These are phyloP conservation scores for Backusella circina DNA, from an alignment of 192 early-diverging fungal species.

Conservation along the genomic window DNA sequence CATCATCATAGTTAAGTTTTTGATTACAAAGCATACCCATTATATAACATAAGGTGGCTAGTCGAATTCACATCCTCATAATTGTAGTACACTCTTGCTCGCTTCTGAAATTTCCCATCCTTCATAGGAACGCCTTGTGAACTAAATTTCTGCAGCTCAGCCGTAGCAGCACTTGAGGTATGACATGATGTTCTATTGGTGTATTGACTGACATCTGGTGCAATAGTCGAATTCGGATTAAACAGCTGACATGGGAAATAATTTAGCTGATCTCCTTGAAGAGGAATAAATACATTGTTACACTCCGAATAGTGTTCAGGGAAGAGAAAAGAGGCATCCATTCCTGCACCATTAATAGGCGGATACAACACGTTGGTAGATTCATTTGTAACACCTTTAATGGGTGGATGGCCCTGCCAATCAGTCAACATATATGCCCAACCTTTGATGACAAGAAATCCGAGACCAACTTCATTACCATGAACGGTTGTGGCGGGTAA, in stretches of 20 bases:
- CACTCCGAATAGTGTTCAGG: not conserved
- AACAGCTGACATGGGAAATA: constrained; percentile 36
- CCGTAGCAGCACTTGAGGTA: constrained; percentile 27
- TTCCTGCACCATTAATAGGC: constrained; percentile 56
- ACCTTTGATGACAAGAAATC: constrained; percentile 57
- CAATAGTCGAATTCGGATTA: constrained; percentile 35
- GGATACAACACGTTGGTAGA: constrained; percentile 43
- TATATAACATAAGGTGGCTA: constrained; percentile 56
- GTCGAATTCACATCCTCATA: constrained; percentile 51
- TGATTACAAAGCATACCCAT: constrained; percentile 34
- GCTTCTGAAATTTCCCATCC: constrained; percentile 21
- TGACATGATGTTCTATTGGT: constrained; percentile 56
- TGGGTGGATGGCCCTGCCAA: constrained; percentile 12
- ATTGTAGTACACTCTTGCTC: constrained; percentile 46
- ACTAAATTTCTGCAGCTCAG: constrained; percentile 7
- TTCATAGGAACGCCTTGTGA: constrained; percentile 11
- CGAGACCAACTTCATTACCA: constrained; percentile 32
- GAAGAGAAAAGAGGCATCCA: constrained; percentile 73
- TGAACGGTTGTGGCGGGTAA: constrained; percentile 14
- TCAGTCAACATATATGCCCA: constrained; percentile 59
- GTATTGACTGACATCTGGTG: constrained; percentile 45
- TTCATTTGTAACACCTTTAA: constrained; percentile 25
- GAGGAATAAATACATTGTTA: constrained; percentile 4
- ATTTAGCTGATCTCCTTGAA: not conserved
- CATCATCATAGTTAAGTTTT: not conserved